A percentile compares a stretch with the other conserved stretches of the same genome.
Evolutionary conservation across 306 rosid genomes (phyloP).

Genomic region (Cercis canadensis): DNA sequence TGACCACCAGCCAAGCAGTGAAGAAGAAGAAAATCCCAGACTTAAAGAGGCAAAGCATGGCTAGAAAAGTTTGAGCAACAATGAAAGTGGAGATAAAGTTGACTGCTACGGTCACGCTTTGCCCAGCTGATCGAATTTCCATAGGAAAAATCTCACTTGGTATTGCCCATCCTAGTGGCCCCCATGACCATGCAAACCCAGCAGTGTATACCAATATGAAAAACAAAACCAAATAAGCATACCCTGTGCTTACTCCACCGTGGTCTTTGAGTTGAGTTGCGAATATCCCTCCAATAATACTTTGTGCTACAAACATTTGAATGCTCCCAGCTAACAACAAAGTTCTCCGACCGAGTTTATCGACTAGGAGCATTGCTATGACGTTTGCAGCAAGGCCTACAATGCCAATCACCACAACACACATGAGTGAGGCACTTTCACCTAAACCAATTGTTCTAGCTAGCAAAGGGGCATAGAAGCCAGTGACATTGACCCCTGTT

Average conservation of each 20-base stretch:
- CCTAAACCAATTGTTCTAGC: slow-evolving; percentile 64
- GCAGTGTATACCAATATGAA: slow-evolving; percentile 64
- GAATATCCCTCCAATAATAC: slow-evolving; percentile 54
- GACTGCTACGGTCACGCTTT: slow-evolving; percentile 53
- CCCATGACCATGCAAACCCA: slow-evolving; percentile 65
- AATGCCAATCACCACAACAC: slow-evolving; percentile 49
- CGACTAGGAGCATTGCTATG: slow-evolving; percentile 70
- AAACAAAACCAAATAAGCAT: slow-evolving; percentile 52
- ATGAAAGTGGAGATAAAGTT: slow-evolving; percentile 52
- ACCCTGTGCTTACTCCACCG: slow-evolving; percentile 51
- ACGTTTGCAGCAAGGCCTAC: slow-evolving; percentile 58
- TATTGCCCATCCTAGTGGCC: slow-evolving; percentile 54
- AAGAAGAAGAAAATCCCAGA: slow-evolving; percentile 53
- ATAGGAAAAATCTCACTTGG: slow-evolving; percentile 60
- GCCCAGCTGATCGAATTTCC: slow-evolving; percentile 58
- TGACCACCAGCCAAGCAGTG: slow-evolving; percentile 47
- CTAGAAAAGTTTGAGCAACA: slow-evolving; percentile 50
- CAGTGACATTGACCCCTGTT: slow-evolving; percentile 71
- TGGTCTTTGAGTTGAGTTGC: slow-evolving; percentile 61
- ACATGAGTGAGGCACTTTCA: slow-evolving; percentile 61
- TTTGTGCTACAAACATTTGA: slow-evolving; percentile 63
- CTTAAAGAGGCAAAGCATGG: slow-evolving; percentile 49
- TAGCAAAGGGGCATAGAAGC: slow-evolving; percentile 65
- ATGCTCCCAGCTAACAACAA: slow-evolving; percentile 63
- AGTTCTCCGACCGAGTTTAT: slow-evolving; percentile 62